Percentiles rank a stretch among this genome's conserved stretches.
These are phyloP conservation scores for Diaporthe citriasiana DNA, from an alignment of 2,329 filamentous ascomycete genomes.

Conservation along the genomic window DNA sequence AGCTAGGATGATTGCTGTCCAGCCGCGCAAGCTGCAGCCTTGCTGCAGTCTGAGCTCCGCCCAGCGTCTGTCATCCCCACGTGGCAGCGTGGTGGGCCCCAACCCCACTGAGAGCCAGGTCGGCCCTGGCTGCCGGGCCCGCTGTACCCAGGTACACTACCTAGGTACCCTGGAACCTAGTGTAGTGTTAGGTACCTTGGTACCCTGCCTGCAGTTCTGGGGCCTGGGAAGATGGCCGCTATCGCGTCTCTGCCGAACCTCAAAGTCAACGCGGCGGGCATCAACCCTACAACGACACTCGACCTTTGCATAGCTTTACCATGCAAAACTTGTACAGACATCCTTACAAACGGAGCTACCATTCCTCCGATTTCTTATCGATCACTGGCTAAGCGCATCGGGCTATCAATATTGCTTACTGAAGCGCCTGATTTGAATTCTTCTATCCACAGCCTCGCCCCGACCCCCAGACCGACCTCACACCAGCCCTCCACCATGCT, in stretches of 20 bases:
- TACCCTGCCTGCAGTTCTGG: not conserved
- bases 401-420: not conserved
- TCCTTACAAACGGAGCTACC: not conserved
- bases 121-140: not conserved
- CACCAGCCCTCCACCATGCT: conserved; percentile 48
- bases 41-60: conserved; percentile 5
- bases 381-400: not conserved
- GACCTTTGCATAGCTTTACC: not conserved
- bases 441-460: not conserved
- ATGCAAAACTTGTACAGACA: not conserved
- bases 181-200: no score
- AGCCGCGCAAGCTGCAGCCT: conserved; percentile 3
- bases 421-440: not conserved
- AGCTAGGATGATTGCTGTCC: conserved; percentile 11
- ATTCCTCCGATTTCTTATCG: not conserved
- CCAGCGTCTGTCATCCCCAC: conserved; percentile 3
- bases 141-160: not conserved
- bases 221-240: not conserved
- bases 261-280: not conserved
- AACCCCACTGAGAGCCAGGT: conserved; percentile 10
- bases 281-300: not conserved
- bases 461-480: not conserved
- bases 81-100: not conserved
- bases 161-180: not conserved
- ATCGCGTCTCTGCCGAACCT: conserved; percentile 8